Evolutionary conservation across 768 basidiomycete species (phyloP), one percentile per base, ranked within the genome.

Genomic region (Agrocybe praecox): DNA sequence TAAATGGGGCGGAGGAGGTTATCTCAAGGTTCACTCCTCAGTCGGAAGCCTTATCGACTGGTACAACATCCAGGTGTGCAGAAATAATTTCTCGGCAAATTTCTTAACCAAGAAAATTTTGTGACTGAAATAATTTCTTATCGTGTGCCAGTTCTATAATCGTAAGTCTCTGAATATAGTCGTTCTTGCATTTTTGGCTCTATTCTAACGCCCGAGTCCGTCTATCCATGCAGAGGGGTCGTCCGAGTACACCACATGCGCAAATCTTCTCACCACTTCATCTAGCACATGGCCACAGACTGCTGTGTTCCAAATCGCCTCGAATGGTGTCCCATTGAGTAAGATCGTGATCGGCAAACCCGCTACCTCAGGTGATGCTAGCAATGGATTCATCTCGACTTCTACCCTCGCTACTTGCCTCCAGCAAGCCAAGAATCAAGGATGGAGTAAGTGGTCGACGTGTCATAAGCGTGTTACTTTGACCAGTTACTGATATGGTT

Each of bases 301-400:
- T 0, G 77, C 88, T 0, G 72, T 80, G 32, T 83, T 86, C 69
- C 79, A 86, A 65, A 85, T 87, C 58, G 80, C 81, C 47, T 76
- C 77, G 1, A 80, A 71, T 56, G 87, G 87, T 19, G 80, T 91
- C 9, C 67, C 77, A 2, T 64, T 84, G 45, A 68, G 80, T 67
- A 91, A 92, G 71, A 75, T 91, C 49, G 83, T 91, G 58, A 88
- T 92, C 63, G 89, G 89, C 4, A 92, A 92, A 70, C 89, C 89
- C 1, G 85, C 83, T 1, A 73, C 67, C 12, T 53, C 76, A 0
- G 62, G 71, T 8, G 83, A 85, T 52, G 85, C 87, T 2, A 78
- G 58, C 58, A 88, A 82, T 59, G 85, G 87, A 7, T 90, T 81
- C 71, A 85, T 92, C 62, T 74, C 71, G 32, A 76, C 87, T 1